These are phyloP conservation scores for Talaromyces sp. DNA, from an alignment of 2,329 filamentous ascomycete genomes.

Conservation along the genomic window DNA sequence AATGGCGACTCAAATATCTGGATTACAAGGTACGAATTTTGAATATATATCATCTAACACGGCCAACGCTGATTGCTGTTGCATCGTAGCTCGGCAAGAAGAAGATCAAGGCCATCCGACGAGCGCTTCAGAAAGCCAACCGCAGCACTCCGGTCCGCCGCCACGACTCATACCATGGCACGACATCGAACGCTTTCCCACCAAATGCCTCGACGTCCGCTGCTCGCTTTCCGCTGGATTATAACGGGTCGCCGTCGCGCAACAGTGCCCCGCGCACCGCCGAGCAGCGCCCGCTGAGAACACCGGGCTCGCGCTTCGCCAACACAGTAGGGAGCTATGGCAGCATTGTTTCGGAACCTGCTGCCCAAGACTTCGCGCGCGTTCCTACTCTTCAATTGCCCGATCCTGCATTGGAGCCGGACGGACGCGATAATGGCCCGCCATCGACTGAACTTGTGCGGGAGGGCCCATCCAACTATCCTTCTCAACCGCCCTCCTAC, in stretches of 20 bases:
- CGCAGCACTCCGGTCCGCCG: conserved; percentile 33
- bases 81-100: conserved; percentile 68
- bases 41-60: neutral
- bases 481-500: conserved; percentile 5
- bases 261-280: conserved; percentile 30
- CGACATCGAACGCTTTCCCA: conserved; percentile 14
- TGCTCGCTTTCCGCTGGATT: conserved; percentile 14
- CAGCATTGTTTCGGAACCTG: conserved; percentile 55
- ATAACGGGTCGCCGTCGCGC: conserved; percentile 21
- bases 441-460: conserved; percentile 20
- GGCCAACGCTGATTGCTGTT: conserved; percentile 1
- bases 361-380: conserved; percentile 24
- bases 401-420: conserved; percentile 53
- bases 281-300: conserved; percentile 31
- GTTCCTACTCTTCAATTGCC: conserved; percentile 56
- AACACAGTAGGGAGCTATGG: conserved; percentile 52
- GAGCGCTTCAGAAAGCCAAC: conserved; percentile 61
- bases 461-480: conserved; percentile 5
- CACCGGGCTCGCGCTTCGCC: conserved; percentile 29
- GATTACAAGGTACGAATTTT: conserved; percentile 69
- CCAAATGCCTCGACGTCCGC: conserved; percentile 13
- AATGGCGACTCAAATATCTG: conserved; percentile 92
- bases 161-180: conserved; percentile 44
- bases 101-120: conserved; percentile 75
- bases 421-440: conserved; percentile 15